Evolutionary conservation across 306 rosid species (phyloP), one percentile per base, ranked within the genome.

Genomic region (Inga oerstediana): DNA sequence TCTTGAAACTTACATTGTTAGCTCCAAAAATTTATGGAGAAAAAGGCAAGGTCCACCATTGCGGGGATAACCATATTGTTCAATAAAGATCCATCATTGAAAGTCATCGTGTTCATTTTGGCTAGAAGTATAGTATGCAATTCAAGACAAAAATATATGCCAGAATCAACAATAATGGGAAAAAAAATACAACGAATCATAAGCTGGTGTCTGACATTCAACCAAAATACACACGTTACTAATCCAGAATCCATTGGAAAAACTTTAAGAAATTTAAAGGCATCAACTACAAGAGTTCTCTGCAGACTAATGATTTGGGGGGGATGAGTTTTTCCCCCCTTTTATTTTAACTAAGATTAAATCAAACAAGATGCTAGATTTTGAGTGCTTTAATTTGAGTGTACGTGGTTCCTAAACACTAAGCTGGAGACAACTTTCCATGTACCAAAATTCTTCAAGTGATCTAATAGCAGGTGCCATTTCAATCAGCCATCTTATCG

Each of bases 401-500:
- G 2, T 62, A 11, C 11, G 17, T 62, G 37, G 37, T 24, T 59
- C 68, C 2, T 11, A 15, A 27, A 62, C 71, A 22, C 58, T 9
- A 58, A 72, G 48, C 83, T 8, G 45, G 35, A 56, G 62, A 13
- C 62, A 79, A 30, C 8, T 45, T 45, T 37, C 44, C 76, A 69
- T 37, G 15, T 41, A 80, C 48, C 68, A 34, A 43, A 80, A 52
- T 24, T 54, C 61, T 17, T 43, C 13, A 24, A 8, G 32, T 20
- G 71, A 62, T 54, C 41, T 69, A 56, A 56, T 35, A 22, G 61
- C 54, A 82, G 62, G 32, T 69, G 17, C 61, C 54, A 74, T 44
- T 74, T 67, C 72, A 54, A 43, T 54, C 49, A 66, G 76, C 71
- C n/a, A 41, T 30, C 61, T 46, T 8, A 81, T 43, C 24, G 67